Evolutionary conservation across 2,329 filamentous ascomycete species (phyloP).

Genomic region (Diplodia intermedia): DNA sequence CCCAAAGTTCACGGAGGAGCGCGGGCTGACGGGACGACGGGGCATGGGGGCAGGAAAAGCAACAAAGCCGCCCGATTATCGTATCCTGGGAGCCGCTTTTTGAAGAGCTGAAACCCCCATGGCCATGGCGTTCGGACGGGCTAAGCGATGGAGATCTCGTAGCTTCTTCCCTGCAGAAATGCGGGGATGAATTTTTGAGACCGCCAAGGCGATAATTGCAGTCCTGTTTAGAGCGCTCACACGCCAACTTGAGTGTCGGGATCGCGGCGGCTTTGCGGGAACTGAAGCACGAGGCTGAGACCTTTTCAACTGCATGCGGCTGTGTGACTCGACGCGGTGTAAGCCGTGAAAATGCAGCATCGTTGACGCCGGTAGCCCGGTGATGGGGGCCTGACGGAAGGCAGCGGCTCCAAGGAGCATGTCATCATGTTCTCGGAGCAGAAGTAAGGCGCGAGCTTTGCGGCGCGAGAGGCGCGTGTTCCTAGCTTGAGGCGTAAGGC

Average conservation of each 20-base stretch:
- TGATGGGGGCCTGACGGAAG: slow-evolving; percentile 9
- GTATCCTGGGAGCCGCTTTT: background rate
- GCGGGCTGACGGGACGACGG: slow-evolving; percentile 1
- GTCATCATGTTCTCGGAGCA: background rate
- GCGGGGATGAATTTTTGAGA: background rate
- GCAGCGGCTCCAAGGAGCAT: background rate
- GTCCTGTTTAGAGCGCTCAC: background rate
- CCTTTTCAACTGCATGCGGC: background rate
- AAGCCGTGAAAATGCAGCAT: background rate
- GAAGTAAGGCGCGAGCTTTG: background rate
- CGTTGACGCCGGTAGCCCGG: background rate
- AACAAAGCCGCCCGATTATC: background rate
- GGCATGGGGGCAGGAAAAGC: slow-evolving; percentile 2
- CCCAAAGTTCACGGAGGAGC: background rate
- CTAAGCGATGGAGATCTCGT: slow-evolving; percentile 15
- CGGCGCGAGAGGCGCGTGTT: background rate
- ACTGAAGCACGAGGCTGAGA: background rate
- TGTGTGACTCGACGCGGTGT: background rate
- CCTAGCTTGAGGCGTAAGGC: slow-evolving; percentile 16
- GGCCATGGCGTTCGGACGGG: background rate
- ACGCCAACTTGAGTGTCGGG: background rate
- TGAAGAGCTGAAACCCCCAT: slow-evolving; percentile 3
- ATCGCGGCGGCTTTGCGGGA: background rate
- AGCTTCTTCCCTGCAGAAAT: background rate
- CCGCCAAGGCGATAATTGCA: slow-evolving; percentile 13